These are phyloP conservation scores for Fusarium acutatum DNA, from an alignment of 2,329 filamentous ascomycete species.

Conservation along the genomic window DNA sequence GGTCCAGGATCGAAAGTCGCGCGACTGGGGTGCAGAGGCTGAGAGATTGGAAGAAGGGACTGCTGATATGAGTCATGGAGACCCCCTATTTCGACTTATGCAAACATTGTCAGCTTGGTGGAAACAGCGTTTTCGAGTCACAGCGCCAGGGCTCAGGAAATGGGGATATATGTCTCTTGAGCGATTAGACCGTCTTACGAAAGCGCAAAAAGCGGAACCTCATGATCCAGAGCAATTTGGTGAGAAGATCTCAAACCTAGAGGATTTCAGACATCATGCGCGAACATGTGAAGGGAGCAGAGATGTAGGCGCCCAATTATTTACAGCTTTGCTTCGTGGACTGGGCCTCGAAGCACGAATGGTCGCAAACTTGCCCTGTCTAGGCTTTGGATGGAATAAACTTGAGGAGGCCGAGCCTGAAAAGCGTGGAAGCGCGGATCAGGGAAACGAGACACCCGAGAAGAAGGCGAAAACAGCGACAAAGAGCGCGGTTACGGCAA, in stretches of 20 bases:
- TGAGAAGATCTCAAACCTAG: conserved; percentile 73
- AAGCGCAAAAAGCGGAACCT: conserved; percentile 71
- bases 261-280: conserved; percentile 75
- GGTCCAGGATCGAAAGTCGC: conserved; percentile 45
- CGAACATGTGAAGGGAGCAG: conserved; percentile 79
- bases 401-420: conserved; percentile 75
- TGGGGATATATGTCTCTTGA: conserved; percentile 85
- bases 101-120: conserved; percentile 84
- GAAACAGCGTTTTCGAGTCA: conserved; percentile 83
- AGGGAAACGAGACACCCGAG: background rate
- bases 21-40: conserved; percentile 77
- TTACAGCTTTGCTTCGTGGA: conserved; percentile 83
- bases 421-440: conserved; percentile 44
- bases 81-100: conserved; percentile 81
- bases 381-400: conserved; percentile 92
- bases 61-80: conserved; percentile 82
- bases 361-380: conserved; percentile 83
- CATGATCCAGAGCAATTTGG: conserved; percentile 74
- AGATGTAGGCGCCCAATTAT: conserved; percentile 88
- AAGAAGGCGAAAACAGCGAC: conserved; percentile 8
- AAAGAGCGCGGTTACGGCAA: background rate
- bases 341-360: conserved; percentile 84
- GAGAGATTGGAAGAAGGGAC: conserved; percentile 73
- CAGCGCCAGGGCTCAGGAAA: conserved; percentile 84
- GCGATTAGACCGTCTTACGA: conserved; percentile 76